Evolutionary conservation across 2,329 filamentous ascomycete species (phyloP), one percentile per base, ranked within the genome.

Genomic region (Fusarium kyushuense): DNA sequence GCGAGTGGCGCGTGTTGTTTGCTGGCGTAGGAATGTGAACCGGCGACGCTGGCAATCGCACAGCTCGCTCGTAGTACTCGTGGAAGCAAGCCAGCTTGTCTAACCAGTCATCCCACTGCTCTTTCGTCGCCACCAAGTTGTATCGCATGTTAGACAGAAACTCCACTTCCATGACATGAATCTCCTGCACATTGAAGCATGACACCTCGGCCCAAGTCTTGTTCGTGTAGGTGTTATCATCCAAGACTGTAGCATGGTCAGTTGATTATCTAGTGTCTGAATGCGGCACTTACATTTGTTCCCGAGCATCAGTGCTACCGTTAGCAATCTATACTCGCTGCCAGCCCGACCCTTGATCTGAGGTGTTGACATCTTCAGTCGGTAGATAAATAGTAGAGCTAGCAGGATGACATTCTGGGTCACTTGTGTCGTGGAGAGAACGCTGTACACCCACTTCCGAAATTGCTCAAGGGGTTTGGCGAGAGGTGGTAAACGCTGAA

Each of bases 101-200:
- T 74, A 97, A 90, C 96, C 96, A 98, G 54, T 89, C 86, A 48
- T 89, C 86, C 96, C 96, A 99, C 77, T 97, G 88, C 54, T 89
- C 86, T 76, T 93, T 90, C 5, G 94, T 96, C 5, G 93, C 93
- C 76, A 95, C 90, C 10, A 99, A 84, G 73, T 93, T 94, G 80
- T 98, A 99, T 75, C 95, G 89, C 90, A 99, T 97, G 79, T 98
- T 98, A 83, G 95, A 97, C 67, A 99, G 84, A 74, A 99, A 99
- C 78, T 99, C 96, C n/a, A 99, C 96, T 78, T 99, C 96, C 96
- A 99, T 99, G 43, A 97, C 92, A 77, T 99, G 96, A 52, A 99
- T 97, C 79, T 99, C 96, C 63, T 91, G 89, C 14, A 98, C 95
- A 2, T 92, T 90, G 64, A 99, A 97, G 43, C 92, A 92, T 1